Percentiles rank a stretch among this genome's conserved stretches.
phyloP scores from a whole-genome alignment of 306 rosid genomes.

The Spatholobus suberectus region DNA sequence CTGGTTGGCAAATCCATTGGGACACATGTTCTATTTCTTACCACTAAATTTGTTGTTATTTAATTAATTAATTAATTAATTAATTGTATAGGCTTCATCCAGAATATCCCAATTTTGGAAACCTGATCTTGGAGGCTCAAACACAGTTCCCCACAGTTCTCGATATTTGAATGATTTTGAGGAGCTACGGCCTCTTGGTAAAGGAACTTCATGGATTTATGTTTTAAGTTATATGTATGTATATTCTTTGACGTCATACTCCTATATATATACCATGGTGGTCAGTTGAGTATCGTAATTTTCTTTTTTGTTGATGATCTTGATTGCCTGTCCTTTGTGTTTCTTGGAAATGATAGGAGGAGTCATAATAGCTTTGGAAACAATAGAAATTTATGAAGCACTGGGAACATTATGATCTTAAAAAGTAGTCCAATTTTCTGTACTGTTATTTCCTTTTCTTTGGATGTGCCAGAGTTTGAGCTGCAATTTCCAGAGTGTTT shows the following conservation, averaged over 20 bases:
- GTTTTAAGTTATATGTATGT: constrained; percentile 21
- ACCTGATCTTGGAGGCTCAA: constrained; percentile 71
- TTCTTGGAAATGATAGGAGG: constrained; percentile 13
- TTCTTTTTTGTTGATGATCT: constrained; percentile 15
- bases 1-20: constrained; percentile 55
- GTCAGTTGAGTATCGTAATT: not conserved
- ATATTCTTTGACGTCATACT: constrained; percentile 20
- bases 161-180: constrained; percentile 95
- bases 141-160: constrained; percentile 67
- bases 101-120: constrained; percentile 79
- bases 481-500: constrained; percentile 20
- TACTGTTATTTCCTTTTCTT: constrained; percentile 23
- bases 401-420: constrained; percentile 5
- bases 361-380: constrained; percentile 20
- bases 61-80: constrained; percentile 1
- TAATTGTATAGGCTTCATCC: constrained; percentile 68
- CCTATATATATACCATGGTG: constrained; percentile 28
- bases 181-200: constrained; percentile 92
- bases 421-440: not conserved
- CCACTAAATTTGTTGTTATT: constrained; percentile 17
- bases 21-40: constrained; percentile 26
- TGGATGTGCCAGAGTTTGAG: constrained; percentile 23
- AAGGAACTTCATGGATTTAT: constrained; percentile 37
- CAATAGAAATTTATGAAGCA: not conserved
- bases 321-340: constrained; percentile 27